Conservation (phyloP, 805 yeast species). For the Zygoascus flipseniorum region DNA sequence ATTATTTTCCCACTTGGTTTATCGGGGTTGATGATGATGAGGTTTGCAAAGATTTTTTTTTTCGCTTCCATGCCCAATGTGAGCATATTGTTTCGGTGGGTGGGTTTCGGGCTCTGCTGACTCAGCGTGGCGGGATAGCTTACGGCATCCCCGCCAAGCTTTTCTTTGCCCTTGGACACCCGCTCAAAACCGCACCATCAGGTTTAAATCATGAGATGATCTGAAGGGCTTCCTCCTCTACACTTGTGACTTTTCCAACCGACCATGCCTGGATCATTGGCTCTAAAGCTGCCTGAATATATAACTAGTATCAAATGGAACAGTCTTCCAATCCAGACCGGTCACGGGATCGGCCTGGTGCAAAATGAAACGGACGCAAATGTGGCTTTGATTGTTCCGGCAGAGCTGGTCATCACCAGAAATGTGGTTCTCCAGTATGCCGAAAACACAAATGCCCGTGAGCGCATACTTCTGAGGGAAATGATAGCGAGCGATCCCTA, state of each 20-base stretch:
- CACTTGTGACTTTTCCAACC: not conserved
- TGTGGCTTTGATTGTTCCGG: constrained; percentile 7
- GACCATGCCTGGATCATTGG: not conserved
- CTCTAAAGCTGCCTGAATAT: not conserved
- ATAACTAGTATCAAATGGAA: not conserved
- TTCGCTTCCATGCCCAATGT: no score
- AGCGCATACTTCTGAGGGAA: constrained; percentile 4
- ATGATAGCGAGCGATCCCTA: constrained; percentile 1
- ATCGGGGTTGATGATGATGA: no score
- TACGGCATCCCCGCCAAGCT: no score
- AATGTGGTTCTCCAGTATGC: constrained; percentile 8
- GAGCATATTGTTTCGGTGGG: no score
- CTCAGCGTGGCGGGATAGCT: no score
- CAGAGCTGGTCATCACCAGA: constrained; percentile 8
- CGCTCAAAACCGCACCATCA: no score
- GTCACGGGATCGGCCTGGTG: constrained; percentile 10
- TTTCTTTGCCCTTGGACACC: no score
- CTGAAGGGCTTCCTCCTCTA: no score
- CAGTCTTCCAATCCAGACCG: constrained; percentile 2
- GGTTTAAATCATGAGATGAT: no score
- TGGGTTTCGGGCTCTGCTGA: no score
- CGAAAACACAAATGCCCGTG: not conserved
- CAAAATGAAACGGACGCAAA: not conserved
- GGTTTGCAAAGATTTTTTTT: no score
- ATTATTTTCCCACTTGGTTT: no score